A percentile compares a stretch with the other conserved stretches of the same genome.
phyloP scores from a whole-genome alignment of 345 rosid genomes.

The Angophora floribunda region DNA sequence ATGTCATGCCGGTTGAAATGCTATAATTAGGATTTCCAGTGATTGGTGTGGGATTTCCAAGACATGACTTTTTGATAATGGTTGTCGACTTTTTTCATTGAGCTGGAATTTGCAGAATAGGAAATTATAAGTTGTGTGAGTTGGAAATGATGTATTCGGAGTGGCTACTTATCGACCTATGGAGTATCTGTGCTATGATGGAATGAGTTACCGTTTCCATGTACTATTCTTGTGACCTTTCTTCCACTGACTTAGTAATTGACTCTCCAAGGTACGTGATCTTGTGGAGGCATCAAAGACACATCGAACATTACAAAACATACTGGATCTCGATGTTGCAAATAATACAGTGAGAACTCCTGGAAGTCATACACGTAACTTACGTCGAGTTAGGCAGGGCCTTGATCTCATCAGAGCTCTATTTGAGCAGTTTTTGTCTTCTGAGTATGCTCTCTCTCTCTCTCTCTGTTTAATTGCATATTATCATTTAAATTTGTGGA shows the following conservation, averaged over 20 bases:
- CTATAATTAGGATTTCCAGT: not conserved
- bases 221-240: not conserved
- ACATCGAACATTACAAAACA: conserved; percentile 32
- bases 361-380: conserved; percentile 75
- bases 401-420: conserved; percentile 82
- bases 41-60: not conserved
- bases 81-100: not conserved
- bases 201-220: not conserved
- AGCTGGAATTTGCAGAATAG: not conserved
- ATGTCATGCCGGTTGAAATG: not conserved
- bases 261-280: conserved; percentile 33
- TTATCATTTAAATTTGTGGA: not conserved
- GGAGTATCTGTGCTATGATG: not conserved
- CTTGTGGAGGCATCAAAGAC: conserved; percentile 63
- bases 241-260: not conserved
- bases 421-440: conserved; percentile 56
- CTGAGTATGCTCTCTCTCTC: conserved; percentile 18
- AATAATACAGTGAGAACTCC: conserved; percentile 61
- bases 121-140: not conserved
- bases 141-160: not conserved
- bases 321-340: conserved; percentile 59
- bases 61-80: not conserved
- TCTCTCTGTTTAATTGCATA: not conserved
- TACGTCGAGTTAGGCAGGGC: conserved; percentile 88
- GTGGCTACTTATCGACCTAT: not conserved